Conservation (phyloP, 2,329 filamentous ascomycete genomes). For the Colletotrichum australisinense region DNA sequence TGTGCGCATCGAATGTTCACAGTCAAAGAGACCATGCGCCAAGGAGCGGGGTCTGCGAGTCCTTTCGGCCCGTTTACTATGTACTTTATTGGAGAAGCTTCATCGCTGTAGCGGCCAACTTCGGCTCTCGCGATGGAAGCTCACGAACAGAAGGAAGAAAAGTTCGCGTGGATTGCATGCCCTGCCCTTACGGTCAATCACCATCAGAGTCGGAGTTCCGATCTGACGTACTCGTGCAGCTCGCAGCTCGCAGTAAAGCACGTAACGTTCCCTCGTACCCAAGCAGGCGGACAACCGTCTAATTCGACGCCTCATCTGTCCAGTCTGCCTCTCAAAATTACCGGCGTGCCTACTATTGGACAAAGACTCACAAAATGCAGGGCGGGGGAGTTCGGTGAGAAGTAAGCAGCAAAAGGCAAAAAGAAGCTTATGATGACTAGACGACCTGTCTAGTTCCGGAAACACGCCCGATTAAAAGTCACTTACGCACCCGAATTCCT, state of each 20-base stretch:
- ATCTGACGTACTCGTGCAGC: not conserved
- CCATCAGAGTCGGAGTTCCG: not conserved
- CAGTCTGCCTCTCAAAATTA: not conserved
- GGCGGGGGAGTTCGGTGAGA: not conserved
- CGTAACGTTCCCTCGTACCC: not conserved
- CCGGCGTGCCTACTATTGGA: not conserved
- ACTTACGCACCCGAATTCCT: not conserved
- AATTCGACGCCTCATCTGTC: not conserved
- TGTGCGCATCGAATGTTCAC: not conserved
- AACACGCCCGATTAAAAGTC: not conserved
- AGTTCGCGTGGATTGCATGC: not conserved
- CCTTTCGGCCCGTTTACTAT: slow-evolving; percentile 30
- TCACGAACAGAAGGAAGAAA: not conserved
- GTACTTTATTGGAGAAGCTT: not conserved
- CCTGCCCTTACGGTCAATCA: not conserved
- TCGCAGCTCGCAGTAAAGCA: not conserved
- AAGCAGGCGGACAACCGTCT: not conserved
- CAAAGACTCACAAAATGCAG: not conserved
- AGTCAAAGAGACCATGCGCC: not conserved
- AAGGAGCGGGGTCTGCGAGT: slow-evolving; percentile 15
- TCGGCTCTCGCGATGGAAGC: not conserved
- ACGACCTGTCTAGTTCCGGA: not conserved
- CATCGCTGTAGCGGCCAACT: not conserved
- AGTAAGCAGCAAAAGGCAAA: not conserved
- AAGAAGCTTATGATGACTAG: not conserved